Evolutionary conservation across 352 stramenopile genomes (phyloP), one percentile per base, ranked within the genome.

Genomic region (Phytopythium mirpurense): DNA sequence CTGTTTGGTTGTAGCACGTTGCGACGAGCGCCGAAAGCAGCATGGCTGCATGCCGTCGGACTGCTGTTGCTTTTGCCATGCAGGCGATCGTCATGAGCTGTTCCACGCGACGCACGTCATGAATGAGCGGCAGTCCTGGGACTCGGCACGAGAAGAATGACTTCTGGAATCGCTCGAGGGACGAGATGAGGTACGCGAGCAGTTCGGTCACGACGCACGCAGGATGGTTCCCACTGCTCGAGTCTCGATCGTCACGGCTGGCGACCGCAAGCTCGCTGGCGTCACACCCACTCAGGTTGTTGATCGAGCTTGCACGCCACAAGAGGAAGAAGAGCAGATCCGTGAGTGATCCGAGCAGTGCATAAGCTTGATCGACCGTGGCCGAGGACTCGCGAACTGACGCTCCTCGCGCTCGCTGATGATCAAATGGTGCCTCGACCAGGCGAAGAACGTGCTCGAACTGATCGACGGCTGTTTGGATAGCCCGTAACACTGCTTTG

Each of bases 311-410:
- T 1, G 74, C 60, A 26, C 70, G 74, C 9, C 70, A 68, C 32
- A 91, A 51, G 9, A 89, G 51, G 32, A 86, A 48, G 53, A 86
- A 91, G 21, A 86, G 51, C 9, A 89, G 32, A 19, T 86, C 70
- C 0, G 64, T 72, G 9, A 91, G 37, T 2, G 68, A 69, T 0
- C 70, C 70, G 0, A 91, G 68, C 32, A 91, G 54, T 9, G 70
- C 65, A 19, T 74, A 69, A 0, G 75, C 74, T 38, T 90, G 67
- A 14, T 71, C 77, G 1, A 59, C 52, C 0, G 63, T 63, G 10
- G 65, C 54, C 1, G 38, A 26, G 3, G 44, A 37, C n/a, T 51
- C 29, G 29, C 5, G 27, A 9, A 3, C 3, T 19, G 43, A 37
- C 9, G 29, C 2, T 10, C 8, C n/a, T 29, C 11, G 32, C 2